Base-by-base conservation (phyloP, 768 basidiomycete genomes). In the Hydnum rufescens region DNA sequence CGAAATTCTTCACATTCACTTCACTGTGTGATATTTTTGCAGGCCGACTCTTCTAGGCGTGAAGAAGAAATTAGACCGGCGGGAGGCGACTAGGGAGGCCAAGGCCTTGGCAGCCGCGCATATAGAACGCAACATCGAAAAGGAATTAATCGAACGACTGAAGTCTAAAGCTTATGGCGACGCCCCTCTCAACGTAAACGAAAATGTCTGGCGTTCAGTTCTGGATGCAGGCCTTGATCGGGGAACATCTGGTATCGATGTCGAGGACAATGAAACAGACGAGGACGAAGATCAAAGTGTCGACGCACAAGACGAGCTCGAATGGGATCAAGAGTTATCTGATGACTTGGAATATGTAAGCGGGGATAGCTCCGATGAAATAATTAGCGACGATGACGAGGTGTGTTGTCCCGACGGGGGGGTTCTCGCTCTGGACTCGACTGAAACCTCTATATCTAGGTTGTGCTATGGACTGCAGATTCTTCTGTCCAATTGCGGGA, bases 101-200 rank as follows among this genome's bases (percentile, higher is more conserved):
- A 99, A 99, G 65, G 95, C 95, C 1, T 77, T 99, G 8, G 81
- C 87, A 1, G 95, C 93, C 1, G 95, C 95, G 0, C 89, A 85
- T 57, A 76, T 99, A 34, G 95, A 99, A 65, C 81, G 78, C 54
- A 84, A 86, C 8, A 96, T 99, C 59, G 85, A 96, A 65, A 88
- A 88, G 62, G 95, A 99, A 62, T 77, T 97, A 25, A 78, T 99
- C 46, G 89, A 93, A 60, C 85, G 95, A 18, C 74, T 99, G 19
- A 90, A 92, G 69, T 82, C 82, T 51, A 95, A 95, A 65, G 92
- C 93, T 18, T 97, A 99, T 62, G 93, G 95, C 42, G 93, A 97
- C 61, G 83, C 85, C 31, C 95, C 95, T 8, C 74, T 99, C 42
- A 97, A 99, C 65, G 92, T 99, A 54, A 97, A 99, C 65, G 95